Evolutionary conservation across 495 filamentous ascomycete genomes (phyloP).

Genomic region (Tuber indicum): DNA sequence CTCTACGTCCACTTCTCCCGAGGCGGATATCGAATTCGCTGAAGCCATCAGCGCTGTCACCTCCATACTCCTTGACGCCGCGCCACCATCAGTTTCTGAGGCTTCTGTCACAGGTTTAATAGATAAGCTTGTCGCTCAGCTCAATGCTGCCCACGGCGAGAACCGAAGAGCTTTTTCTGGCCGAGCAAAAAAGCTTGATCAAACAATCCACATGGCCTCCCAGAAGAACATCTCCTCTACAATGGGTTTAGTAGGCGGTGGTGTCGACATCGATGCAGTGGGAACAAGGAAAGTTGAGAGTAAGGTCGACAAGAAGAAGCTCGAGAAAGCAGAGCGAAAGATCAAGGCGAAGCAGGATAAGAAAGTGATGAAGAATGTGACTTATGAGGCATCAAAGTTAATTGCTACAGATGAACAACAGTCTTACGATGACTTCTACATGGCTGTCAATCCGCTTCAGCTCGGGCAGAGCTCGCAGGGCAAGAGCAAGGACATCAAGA

Average conservation of each 20-base stretch:
- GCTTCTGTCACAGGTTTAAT: conserved; percentile 73
- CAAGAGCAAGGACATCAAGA: conserved; percentile 99
- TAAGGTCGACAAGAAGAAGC: conserved; percentile 95
- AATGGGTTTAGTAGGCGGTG: conserved; percentile 72
- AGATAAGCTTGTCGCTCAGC: conserved; percentile 78
- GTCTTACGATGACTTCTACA: conserved; percentile 99
- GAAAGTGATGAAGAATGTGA: conserved; percentile 94
- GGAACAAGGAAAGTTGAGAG: conserved; percentile 91
- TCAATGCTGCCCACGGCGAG: conserved; percentile 65
- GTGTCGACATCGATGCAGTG: conserved; percentile 88
- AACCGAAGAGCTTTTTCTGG: conserved; percentile 63
- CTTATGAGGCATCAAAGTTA: conserved; percentile 91
- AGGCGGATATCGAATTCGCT: conserved; percentile 61
- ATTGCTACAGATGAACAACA: conserved; percentile 75
- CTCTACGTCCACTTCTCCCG: conserved; percentile 70
- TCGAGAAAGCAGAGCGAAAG: conserved; percentile 97
- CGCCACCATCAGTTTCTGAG: conserved; percentile 75
- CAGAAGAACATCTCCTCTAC: conserved; percentile 95
- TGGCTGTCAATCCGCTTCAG: conserved; percentile 96
- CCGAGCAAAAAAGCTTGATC: conserved; percentile 79
- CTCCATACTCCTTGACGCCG: conserved; percentile 60
- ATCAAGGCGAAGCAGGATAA: conserved; percentile 97
- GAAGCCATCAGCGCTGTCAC: conserved; percentile 81
- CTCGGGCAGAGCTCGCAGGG: conserved; percentile 56
- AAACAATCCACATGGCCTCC: conserved; percentile 88